Evolutionary conservation across 202 grass and related monocot genomes (phyloP), one percentile per base, ranked within the genome.

Genomic region (Digitaria exilis): DNA sequence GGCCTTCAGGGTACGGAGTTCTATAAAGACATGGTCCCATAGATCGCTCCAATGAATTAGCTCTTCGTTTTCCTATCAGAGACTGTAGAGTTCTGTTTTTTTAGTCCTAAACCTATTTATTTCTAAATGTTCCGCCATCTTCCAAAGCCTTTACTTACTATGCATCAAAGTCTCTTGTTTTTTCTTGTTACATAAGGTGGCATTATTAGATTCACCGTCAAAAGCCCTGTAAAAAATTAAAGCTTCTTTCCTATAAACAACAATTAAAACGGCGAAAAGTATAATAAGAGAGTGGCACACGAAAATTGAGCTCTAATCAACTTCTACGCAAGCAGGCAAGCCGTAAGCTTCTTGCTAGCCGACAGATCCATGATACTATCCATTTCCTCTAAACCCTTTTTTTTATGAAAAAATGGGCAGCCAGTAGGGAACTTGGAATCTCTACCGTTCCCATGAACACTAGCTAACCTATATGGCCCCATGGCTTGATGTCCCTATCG

Each of bases 371-470:
- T 75, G 49, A n/a, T 35, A 54, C n/a, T 46, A 77, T 68, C 60
- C 31, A 34, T 77, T 76, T 55, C 64, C 77, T 89, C 55, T 71
- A 72, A 89, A 39, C 37, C 46, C 77, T 11, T 11, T 44, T 70
- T 69, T 69, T 22, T n/a, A n/a, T 61, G 44, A 50, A 30, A 49
- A 65, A 76, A 81, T 16, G 44, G 44, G 55, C 56, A 65, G 69
- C 56, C 65, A 19, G 13, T 15, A 4, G 13, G 39, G 71, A 58
- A 66, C 26, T 45, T 17, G 63, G 45, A 76, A 71, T 71, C 54
- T 80, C 54, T 76, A 41, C 57, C 71, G 63, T 89, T 81, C 82
- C 77, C 87, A 81, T 76, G 70, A 46, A 70, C 39, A 28, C 70
- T 19, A 24, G 62, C 51, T n/a, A 19, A 0, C 46, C 64, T 17